Evolutionary conservation across 179 eudicot genomes (phyloP), one percentile per base, ranked within the genome.

Genomic region (Heliamphora pulchella): DNA sequence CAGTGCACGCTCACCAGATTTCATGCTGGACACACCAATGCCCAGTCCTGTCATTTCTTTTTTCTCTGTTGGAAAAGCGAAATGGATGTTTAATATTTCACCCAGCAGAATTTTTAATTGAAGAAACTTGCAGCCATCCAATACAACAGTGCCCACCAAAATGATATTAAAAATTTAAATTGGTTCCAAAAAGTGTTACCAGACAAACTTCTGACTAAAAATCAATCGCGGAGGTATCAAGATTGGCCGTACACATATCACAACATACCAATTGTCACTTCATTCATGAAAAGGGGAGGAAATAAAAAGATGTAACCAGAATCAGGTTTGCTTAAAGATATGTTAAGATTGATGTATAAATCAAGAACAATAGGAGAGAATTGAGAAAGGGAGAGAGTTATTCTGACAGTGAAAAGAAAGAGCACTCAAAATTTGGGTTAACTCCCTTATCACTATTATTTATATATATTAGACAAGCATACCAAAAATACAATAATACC

Each of bases 1-100:
- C 41, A 91, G 82, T 65, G 99, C 94, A 84, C 94, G 93, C 80
- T 96, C 99, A 71, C 98, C 99, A 79, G 98, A 80, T 81, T 85
- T 91, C 99, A 96, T 96, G 91, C 82, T 85, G 78, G 91, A 89
- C 20, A 92, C 84, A 78, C 98, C 99, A 81, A 94, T 87, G 67
- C 89, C 90, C 84, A 96, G 83, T 67, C 98, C 99, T 64, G 89
- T 88, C 99, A 94, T 80, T 87, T 90, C 91, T 84, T 88, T 90
- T 88, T 96, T 96, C 87, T 96, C 99, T 96, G 94, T 71, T 81
- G 72, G 65, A 74, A 71, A 80, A 71, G 64, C 74, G 39, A 0
- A 48, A 48, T 2, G 48, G 43, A 14, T 9, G 18, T 10, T 71
- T 70, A 78, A 18, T 62, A 68, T 57, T 50, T 44, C 18, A 47